These are phyloP conservation scores for Agapanthus africanus DNA, from an alignment of 106 monocot genomes.

Conservation along the genomic window DNA sequence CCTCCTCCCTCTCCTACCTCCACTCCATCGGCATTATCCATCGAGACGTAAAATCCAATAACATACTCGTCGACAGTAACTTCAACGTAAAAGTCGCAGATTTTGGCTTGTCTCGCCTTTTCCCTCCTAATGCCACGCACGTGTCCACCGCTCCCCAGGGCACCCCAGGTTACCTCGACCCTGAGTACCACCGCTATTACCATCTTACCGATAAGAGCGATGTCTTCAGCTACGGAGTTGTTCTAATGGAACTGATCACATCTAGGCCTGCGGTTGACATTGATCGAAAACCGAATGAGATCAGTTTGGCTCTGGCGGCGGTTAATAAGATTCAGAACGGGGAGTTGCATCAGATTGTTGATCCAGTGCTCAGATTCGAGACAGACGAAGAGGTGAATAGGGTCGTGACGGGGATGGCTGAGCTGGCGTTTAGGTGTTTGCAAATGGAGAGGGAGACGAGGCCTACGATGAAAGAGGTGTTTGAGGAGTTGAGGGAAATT, in stretches of 20 bases:
- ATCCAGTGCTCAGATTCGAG: slow-evolving; percentile 10
- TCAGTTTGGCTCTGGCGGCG: slow-evolving; percentile 20
- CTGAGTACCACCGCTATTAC: slow-evolving; percentile 22
- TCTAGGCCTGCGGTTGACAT: slow-evolving; percentile 21
- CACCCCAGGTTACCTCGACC: slow-evolving; percentile 23
- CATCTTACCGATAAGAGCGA: slow-evolving; percentile 30
- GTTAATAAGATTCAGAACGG: slow-evolving; percentile 17
- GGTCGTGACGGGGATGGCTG: slow-evolving; percentile 21
- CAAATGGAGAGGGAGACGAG: slow-evolving; percentile 19
- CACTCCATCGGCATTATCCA: slow-evolving; percentile 24
- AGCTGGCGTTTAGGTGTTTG: slow-evolving; percentile 23
- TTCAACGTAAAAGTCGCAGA: slow-evolving; percentile 31
- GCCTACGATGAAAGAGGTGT: slow-evolving; percentile 15
- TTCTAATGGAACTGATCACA: slow-evolving; percentile 27
- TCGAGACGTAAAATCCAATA: slow-evolving; percentile 28
- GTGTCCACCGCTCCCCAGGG: slow-evolving; percentile 33
- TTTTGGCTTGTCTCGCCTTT: slow-evolving; percentile 26
- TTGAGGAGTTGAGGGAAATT: slow-evolving; percentile 12
- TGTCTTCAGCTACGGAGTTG: slow-evolving; percentile 28
- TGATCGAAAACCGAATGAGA: slow-evolving; percentile 7
- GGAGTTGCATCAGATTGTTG: slow-evolving; percentile 11
- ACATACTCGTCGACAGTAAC: slow-evolving; percentile 25
- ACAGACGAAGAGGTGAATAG: neutral
- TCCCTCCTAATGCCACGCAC: slow-evolving; percentile 20
- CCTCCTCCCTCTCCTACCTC: slow-evolving; percentile 26